Conservation (phyloP, 2,329 filamentous ascomycete species). For the Fusarium cyanostomum region DNA sequence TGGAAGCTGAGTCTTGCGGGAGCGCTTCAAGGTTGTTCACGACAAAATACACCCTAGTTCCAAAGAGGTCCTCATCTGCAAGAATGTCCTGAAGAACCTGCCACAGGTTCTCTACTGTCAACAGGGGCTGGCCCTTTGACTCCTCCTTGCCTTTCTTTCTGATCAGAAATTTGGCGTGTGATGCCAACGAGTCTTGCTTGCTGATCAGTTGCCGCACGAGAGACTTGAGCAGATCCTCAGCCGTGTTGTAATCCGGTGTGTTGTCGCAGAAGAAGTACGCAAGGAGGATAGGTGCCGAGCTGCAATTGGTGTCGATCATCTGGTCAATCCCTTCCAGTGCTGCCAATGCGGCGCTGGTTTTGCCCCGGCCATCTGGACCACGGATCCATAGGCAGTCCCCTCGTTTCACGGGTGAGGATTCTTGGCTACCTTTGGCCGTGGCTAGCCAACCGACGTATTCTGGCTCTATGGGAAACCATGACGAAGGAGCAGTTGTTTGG, state of each 20-base stretch:
- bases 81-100: conserved; percentile 55
- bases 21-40: conserved; percentile 54
- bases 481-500: conserved; percentile 47
- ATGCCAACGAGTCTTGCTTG: conserved; percentile 46
- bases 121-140: conserved; percentile 6
- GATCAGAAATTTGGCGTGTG: conserved; percentile 49
- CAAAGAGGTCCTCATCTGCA: conserved; percentile 41
- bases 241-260: conserved; percentile 49
- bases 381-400: conserved; percentile 53
- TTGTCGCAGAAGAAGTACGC: conserved; percentile 56
- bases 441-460: conserved; percentile 51
- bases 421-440: conserved; percentile 15
- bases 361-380: conserved; percentile 54
- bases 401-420: neutral
- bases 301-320: conserved; percentile 35
- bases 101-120: conserved; percentile 46
- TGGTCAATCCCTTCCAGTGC: conserved; percentile 50
- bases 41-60: conserved; percentile 49
- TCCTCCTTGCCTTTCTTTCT: conserved; percentile 35
- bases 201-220: conserved; percentile 51
- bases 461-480: conserved; percentile 51
- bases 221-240: conserved; percentile 54
- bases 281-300: conserved; percentile 40
- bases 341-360: conserved; percentile 53
- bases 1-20: conserved; percentile 43